Evolutionary conservation across 1,284 basidiomycete species (phyloP).

Genomic region (Stygiomarasmius scandens): DNA sequence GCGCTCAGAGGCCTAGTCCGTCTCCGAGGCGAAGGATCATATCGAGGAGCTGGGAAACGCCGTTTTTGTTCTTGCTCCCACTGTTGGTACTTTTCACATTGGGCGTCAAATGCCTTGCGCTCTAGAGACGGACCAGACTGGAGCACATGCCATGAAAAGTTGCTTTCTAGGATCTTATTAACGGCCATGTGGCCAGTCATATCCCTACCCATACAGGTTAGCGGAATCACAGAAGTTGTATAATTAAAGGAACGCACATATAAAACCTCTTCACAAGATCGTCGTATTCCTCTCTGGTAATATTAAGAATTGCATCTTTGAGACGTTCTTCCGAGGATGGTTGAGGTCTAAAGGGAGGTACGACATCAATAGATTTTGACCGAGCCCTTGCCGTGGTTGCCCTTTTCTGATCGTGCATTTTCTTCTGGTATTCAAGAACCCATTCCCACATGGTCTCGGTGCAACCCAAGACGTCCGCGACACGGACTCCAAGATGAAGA

Average conservation of each 20-base stretch:
- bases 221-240: not conserved
- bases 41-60: not conserved
- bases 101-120: slow-evolving; percentile 55
- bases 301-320: slow-evolving; percentile 42
- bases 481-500: slow-evolving; percentile 58
- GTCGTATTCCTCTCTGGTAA: slow-evolving; percentile 63
- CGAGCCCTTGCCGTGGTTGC: slow-evolving; percentile 20
- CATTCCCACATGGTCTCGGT: slow-evolving; percentile 79
- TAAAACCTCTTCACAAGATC: slow-evolving; percentile 55
- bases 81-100: slow-evolving; percentile 56
- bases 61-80: slow-evolving; percentile 36
- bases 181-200: slow-evolving; percentile 61
- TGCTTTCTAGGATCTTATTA: slow-evolving; percentile 44
- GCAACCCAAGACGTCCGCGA: slow-evolving; percentile 63
- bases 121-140: slow-evolving; percentile 42
- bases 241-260: slow-evolving; percentile 45
- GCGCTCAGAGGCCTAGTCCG: slow-evolving; percentile 5
- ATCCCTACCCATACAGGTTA: slow-evolving; percentile 45
- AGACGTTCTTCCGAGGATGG: slow-evolving; percentile 21
- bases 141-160: slow-evolving; percentile 48
- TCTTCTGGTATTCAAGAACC: slow-evolving; percentile 52
- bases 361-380: slow-evolving; percentile 27
- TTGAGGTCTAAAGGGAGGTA: not conserved
- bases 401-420: slow-evolving; percentile 18
- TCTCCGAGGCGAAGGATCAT: slow-evolving; percentile 6